Percentiles rank a stretch among this genome's conserved stretches.
phyloP scores from a whole-genome alignment of 106 monocot genomes.

The Narthecium ossifragum region DNA sequence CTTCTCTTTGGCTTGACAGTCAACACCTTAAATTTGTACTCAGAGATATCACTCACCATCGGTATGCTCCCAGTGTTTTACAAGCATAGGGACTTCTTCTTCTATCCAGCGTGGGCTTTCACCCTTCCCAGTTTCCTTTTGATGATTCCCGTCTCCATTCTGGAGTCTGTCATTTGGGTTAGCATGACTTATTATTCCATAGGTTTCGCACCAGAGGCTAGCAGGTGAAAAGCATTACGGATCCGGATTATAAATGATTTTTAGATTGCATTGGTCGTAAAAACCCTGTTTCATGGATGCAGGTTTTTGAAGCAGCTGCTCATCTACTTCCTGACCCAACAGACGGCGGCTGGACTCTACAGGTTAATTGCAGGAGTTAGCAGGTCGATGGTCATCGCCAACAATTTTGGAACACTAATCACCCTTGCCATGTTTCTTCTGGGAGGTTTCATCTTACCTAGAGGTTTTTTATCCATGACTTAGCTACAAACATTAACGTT shows the following conservation, averaged over 20 bases:
- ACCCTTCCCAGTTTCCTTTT: conserved; percentile 53
- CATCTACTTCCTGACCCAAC: conserved; percentile 41
- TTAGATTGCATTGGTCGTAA: not conserved
- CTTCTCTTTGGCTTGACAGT: conserved; percentile 42
- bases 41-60: conserved; percentile 49
- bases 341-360: conserved; percentile 69
- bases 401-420: conserved; percentile 43
- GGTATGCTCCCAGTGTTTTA: conserved; percentile 71
- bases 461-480: conserved; percentile 19
- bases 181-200: conserved; percentile 62
- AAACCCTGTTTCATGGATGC: not conserved
- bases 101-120: conserved; percentile 70
- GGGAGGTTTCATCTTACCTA: conserved; percentile 74
- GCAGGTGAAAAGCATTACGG: conserved; percentile 37
- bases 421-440: conserved; percentile 43
- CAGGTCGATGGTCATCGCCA: conserved; percentile 39
- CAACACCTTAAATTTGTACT: conserved; percentile 75
- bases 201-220: conserved; percentile 71
- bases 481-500: not conserved
- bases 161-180: conserved; percentile 58
- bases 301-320: conserved; percentile 72
- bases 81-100: conserved; percentile 72
- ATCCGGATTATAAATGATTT: not conserved
- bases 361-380: conserved; percentile 37
- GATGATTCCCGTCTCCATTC: conserved; percentile 51